Percentiles rank a stretch among this genome's conserved stretches.
These are phyloP conservation scores for Ganoderma meredithae DNA, from an alignment of 1,284 basidiomycete species.

Conservation along the genomic window DNA sequence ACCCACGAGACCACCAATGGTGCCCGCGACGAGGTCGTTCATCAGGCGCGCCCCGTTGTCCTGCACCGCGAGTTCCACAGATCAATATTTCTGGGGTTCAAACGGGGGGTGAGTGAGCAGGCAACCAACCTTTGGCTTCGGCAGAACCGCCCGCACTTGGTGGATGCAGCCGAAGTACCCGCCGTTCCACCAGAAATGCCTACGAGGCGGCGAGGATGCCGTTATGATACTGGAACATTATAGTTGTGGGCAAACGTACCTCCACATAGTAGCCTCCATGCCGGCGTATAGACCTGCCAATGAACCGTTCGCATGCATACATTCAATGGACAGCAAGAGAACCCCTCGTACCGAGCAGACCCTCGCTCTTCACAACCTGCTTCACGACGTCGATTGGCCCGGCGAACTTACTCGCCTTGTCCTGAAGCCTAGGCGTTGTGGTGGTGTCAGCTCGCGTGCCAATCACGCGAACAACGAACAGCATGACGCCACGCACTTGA, in stretches of 20 bases:
- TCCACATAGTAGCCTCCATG: conserved; percentile 97
- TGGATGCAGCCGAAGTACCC: conserved; percentile 95
- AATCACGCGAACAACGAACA: not conserved
- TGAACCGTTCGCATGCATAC: not conserved
- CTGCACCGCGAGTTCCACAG: conserved; percentile 44
- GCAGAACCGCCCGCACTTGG: conserved; percentile 81
- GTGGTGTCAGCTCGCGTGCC: not conserved
- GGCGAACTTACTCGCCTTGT: conserved; percentile 87
- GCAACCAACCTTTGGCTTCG: conserved; percentile 78
- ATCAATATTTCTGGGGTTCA: not conserved
- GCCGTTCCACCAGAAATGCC: conserved; percentile 91
- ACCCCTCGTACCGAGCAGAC: conserved; percentile 65
- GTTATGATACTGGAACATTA: not conserved
- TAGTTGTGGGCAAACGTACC: conserved; percentile 50
- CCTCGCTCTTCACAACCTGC: conserved; percentile 80
- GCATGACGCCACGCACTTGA: conserved; percentile 59
- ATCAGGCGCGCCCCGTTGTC: conserved; percentile 69
- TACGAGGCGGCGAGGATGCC: conserved; percentile 35
- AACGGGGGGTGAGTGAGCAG: too few species aligned
- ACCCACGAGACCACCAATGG: conserved; percentile 92
- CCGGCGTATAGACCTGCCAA: conserved; percentile 87
- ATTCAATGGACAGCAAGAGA: not conserved
- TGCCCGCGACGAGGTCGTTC: conserved; percentile 94
- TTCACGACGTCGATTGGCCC: conserved; percentile 93
- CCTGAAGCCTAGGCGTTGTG: conserved; percentile 74